Percentiles rank a stretch among this genome's conserved stretches.
These are phyloP conservation scores for Fusarium marasasianum DNA, from an alignment of 2,329 filamentous ascomycete species.

Conservation along the genomic window DNA sequence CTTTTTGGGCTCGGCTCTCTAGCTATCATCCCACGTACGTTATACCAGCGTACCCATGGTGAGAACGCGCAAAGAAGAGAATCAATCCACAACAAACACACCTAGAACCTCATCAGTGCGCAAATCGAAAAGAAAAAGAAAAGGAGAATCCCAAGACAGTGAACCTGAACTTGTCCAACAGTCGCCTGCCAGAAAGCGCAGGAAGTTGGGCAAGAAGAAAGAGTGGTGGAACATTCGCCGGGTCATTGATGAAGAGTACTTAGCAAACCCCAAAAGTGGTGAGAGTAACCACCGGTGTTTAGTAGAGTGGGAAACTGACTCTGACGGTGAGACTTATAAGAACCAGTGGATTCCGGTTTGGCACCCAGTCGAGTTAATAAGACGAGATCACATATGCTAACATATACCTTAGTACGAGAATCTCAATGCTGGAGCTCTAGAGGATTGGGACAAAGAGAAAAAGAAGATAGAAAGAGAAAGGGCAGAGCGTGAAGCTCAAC, in stretches of 20 bases:
- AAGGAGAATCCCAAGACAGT: constrained; percentile 5
- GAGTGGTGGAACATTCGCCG: constrained; percentile 48
- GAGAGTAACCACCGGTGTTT: constrained; percentile 46
- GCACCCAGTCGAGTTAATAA: background rate
- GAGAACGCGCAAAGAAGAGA: constrained; percentile 39
- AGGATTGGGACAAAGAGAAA: constrained; percentile 46
- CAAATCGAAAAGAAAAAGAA: constrained; percentile 23
- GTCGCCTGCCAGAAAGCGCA: constrained; percentile 9
- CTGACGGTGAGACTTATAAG: constrained; percentile 46
- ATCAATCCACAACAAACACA: constrained; percentile 31
- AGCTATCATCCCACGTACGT: constrained; percentile 11
- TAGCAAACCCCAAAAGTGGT: background rate
- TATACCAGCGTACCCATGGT: constrained; percentile 46
- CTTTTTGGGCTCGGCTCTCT: constrained; percentile 1
- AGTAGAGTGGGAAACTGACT: constrained; percentile 52
- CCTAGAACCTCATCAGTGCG: constrained; percentile 28
- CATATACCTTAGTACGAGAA: constrained; percentile 38
- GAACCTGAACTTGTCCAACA: background rate
- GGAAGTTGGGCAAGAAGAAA: constrained; percentile 6
- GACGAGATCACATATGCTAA: constrained; percentile 34
- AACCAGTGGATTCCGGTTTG: constrained; percentile 48
- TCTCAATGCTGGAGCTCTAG: constrained; percentile 45
- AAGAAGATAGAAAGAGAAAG: background rate
- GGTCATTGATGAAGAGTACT: constrained; percentile 48
- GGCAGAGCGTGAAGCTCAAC: background rate